Percentiles rank a stretch among this genome's conserved stretches.
These are phyloP conservation scores for Stemphylium lycopersici DNA, from an alignment of 2,329 filamentous ascomycete genomes.

Conservation along the genomic window DNA sequence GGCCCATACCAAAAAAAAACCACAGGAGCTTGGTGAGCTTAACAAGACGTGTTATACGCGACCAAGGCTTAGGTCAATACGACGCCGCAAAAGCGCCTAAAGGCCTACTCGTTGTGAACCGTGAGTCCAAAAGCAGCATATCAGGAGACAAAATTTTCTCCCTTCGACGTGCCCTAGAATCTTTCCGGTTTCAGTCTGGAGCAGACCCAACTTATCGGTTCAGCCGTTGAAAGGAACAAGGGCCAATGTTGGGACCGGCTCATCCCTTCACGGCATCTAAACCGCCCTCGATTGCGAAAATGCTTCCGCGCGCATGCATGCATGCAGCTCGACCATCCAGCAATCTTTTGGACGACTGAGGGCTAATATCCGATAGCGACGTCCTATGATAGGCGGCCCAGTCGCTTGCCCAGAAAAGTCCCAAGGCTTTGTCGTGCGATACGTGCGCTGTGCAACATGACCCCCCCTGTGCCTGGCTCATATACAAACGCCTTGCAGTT, in stretches of 20 bases:
- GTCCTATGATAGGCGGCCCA: conserved; percentile 7
- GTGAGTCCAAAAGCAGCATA: background rate
- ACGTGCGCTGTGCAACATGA: background rate
- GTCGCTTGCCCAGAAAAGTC: background rate
- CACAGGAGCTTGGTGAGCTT: background rate
- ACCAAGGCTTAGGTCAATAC: background rate
- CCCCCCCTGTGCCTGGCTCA: background rate
- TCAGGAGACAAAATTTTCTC: background rate
- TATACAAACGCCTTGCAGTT: conserved; percentile 11
- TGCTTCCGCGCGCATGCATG: conserved; percentile 2
- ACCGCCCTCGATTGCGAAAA: background rate
- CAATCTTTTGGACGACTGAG: background rate
- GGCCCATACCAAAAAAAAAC: background rate
- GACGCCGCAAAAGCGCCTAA: background rate
- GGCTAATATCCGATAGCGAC: conserved; percentile 3
- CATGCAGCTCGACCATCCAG: background rate
- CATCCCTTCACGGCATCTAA: conserved; percentile 1
- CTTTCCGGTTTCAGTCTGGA: background rate
- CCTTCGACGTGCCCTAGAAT: background rate
- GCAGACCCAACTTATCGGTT: conserved; percentile 6
- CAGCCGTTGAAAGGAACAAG: conserved; percentile 4
- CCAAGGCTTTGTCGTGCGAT: conserved; percentile 1
- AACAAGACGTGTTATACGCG: background rate
- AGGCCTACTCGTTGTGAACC: background rate
- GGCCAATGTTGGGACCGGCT: conserved; percentile 6